These are phyloP conservation scores for Globisporangium carolinianum DNA, from an alignment of 352 stramenopile genomes.

Conservation along the genomic window DNA sequence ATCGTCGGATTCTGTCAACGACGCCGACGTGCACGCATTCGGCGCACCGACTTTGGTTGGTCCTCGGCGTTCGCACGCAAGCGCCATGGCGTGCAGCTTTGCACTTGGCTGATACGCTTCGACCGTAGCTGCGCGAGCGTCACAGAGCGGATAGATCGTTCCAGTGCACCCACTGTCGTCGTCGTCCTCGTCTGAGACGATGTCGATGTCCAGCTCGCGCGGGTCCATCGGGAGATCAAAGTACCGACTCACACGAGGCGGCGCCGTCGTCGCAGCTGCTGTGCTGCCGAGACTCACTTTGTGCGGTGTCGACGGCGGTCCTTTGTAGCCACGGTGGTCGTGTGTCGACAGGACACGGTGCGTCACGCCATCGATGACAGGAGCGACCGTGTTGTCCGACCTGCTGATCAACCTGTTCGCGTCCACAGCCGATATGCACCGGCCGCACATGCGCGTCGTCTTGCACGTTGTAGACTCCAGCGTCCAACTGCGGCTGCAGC, in stretches of 20 bases:
- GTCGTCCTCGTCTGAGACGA: conserved; percentile 4
- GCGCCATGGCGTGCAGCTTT: neutral
- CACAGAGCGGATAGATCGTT: conserved; percentile 3
- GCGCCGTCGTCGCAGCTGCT: neutral
- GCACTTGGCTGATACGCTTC: neutral
- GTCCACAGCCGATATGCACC: too few relatives aligned
- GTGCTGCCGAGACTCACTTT: too few relatives aligned
- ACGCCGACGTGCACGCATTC: too few relatives aligned
- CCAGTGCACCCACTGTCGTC: neutral
- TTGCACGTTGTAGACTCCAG: neutral
- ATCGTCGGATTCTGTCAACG: too few relatives aligned
- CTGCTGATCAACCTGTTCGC: too few relatives aligned
- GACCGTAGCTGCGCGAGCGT: neutral
- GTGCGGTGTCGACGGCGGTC: too few relatives aligned
- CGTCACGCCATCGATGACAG: too few relatives aligned
- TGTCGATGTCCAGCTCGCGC: conserved; percentile 3
- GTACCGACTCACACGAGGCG: conserved; percentile 6
- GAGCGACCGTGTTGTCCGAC: too few relatives aligned
- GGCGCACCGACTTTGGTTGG: too few relatives aligned
- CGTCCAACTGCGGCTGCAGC: conserved; percentile 13
- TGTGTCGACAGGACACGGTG: too few relatives aligned
- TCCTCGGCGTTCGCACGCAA: neutral
- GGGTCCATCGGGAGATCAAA: conserved; percentile 13
- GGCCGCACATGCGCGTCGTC: too few relatives aligned
- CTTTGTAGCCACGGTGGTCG: too few relatives aligned